A percentile compares a stretch with the other conserved stretches of the same genome.
Evolutionary conservation across 306 rosid species (phyloP).

Genomic region (Erythrophleum fordii): DNA sequence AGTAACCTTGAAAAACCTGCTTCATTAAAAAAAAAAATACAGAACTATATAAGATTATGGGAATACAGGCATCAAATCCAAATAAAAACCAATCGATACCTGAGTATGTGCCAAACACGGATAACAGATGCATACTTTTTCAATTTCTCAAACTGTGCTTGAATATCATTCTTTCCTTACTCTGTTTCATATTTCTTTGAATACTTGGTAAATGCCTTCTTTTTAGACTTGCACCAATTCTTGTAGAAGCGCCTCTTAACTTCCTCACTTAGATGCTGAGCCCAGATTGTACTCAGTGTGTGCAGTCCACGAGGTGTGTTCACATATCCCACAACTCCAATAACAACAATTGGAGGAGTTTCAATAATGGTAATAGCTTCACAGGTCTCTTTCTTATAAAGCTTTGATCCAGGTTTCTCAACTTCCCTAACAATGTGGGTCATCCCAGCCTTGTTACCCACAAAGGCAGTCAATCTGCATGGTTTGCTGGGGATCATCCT

Average conservation of each 20-base stretch:
- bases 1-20: not conserved
- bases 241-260: constrained; percentile 73
- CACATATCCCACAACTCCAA: constrained; percentile 81
- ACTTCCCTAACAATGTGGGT: constrained; percentile 88
- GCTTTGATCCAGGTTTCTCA: constrained; percentile 87
- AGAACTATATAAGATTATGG: not conserved
- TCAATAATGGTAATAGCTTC: constrained; percentile 84
- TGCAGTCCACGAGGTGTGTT: constrained; percentile 76
- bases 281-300: constrained; percentile 72
- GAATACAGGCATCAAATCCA: not conserved
- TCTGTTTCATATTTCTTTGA: constrained; percentile 62
- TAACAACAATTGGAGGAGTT: constrained; percentile 75
- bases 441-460: constrained; percentile 89
- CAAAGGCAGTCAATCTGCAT: constrained; percentile 75
- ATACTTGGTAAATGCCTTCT: constrained; percentile 77
- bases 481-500: constrained; percentile 63
- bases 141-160: constrained; percentile 63
- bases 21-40: not conserved
- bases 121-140: constrained; percentile 65
- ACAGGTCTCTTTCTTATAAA: constrained; percentile 86
- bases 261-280: constrained; percentile 84
- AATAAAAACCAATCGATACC: constrained; percentile 41
- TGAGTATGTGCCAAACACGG: constrained; percentile 87
- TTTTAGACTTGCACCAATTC: constrained; percentile 85
- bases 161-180: constrained; percentile 67